A percentile compares a stretch with the other conserved stretches of the same genome.
These are phyloP conservation scores for Calonectria henricotiae DNA, from an alignment of 2,329 filamentous ascomycete species.

Conservation along the genomic window DNA sequence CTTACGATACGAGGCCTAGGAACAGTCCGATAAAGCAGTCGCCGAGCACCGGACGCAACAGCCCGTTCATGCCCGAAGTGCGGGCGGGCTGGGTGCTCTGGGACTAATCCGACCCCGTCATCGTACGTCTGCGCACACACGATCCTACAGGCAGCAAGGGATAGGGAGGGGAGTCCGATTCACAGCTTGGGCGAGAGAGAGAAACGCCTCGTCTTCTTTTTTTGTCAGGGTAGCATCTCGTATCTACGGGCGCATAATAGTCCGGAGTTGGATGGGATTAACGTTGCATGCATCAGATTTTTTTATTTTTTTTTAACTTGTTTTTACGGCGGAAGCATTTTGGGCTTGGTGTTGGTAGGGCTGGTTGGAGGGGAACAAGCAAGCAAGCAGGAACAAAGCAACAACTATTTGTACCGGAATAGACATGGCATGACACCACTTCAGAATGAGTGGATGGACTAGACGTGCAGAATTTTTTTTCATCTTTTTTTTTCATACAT, in stretches of 20 bases:
- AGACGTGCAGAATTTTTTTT: conserved; percentile 30
- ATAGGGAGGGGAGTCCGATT: not conserved
- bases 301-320: not conserved
- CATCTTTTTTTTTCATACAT: not conserved
- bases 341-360: conserved; percentile 24
- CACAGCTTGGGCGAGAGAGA: not conserved
- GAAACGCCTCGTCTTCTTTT: conserved; percentile 2
- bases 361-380: not conserved
- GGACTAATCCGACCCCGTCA: conserved; percentile 35
- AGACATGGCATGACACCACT: conserved; percentile 20
- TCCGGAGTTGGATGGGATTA: conserved; percentile 34
- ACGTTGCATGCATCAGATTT: conserved; percentile 24
- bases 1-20: conserved; percentile 46
- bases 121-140: not conserved
- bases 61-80: conserved; percentile 31
- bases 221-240: conserved; percentile 26
- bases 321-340: conserved; percentile 29
- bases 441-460: not conserved
- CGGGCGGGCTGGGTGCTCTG: conserved; percentile 49
- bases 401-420: not conserved
- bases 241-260: conserved; percentile 17
- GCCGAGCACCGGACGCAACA: conserved; percentile 25
- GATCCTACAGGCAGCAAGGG: not conserved
- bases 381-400: not conserved
- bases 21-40: conserved; percentile 32